Evolutionary conservation across 768 basidiomycete genomes (phyloP).

Genomic region (Suillus bovinus): DNA sequence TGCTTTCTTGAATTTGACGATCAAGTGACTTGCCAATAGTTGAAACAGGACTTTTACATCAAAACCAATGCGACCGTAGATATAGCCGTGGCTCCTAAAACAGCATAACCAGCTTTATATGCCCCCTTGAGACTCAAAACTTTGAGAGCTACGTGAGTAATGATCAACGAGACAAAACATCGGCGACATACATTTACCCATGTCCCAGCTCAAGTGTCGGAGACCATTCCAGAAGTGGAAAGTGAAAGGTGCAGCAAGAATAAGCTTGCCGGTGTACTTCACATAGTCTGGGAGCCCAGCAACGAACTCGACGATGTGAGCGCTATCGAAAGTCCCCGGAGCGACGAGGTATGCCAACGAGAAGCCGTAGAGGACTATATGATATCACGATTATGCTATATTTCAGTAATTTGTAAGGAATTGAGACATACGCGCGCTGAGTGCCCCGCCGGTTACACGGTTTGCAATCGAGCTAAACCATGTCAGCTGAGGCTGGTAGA

Average conservation of each 20-base stretch:
- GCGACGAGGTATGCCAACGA: conserved; percentile 84
- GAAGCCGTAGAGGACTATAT: conserved; percentile 82
- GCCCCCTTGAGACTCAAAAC: conserved; percentile 80
- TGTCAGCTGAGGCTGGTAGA: conserved; percentile 94
- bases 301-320: conserved; percentile 71
- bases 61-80: conserved; percentile 72
- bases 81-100: conserved; percentile 75
- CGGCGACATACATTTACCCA: conserved; percentile 73
- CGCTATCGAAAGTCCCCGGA: conserved; percentile 78
- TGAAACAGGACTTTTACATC: conserved; percentile 29
- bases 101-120: conserved; percentile 81
- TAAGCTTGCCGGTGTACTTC: conserved; percentile 73
- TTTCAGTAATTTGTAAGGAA: not conserved
- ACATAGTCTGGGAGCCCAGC: conserved; percentile 70
- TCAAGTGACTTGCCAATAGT: not conserved
- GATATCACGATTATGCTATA: conserved; percentile 7
- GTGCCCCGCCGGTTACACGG: conserved; percentile 79
- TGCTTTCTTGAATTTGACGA: not conserved
- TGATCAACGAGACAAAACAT: not conserved
- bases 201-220: conserved; percentile 90
- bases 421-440: conserved; percentile 67
- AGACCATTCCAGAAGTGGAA: conserved; percentile 92
- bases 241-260: conserved; percentile 85
- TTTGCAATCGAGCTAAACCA: conserved; percentile 87
- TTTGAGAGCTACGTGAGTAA: conserved; percentile 30